A percentile compares a stretch with the other conserved stretches of the same genome.
These are phyloP conservation scores for Neurospora africana DNA, from an alignment of 495 filamentous ascomycete genomes.

Conservation along the genomic window DNA sequence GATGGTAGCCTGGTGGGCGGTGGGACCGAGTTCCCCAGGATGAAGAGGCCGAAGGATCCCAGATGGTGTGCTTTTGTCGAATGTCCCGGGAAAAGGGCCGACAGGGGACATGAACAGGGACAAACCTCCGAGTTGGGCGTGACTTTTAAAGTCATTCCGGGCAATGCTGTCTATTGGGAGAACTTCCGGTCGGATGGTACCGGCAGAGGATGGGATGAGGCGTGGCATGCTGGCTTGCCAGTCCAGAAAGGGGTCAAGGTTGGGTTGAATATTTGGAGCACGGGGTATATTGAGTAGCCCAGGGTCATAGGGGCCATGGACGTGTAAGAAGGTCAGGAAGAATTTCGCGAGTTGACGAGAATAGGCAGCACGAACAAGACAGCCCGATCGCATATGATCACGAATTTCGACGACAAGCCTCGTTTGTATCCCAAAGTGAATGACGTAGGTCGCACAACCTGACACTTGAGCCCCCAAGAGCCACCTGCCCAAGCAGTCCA, in stretches of 20 bases:
- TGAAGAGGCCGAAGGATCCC: slow-evolving; percentile 16
- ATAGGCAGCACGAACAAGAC: neutral
- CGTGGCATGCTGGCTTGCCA: slow-evolving; percentile 39
- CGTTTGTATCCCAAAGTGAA: neutral
- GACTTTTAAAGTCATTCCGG: slow-evolving; percentile 30
- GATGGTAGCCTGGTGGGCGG: slow-evolving; percentile 26
- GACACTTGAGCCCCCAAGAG: neutral
- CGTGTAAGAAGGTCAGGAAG: neutral
- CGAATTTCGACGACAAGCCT: neutral
- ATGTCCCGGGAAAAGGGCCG: slow-evolving; percentile 11
- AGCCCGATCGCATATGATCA: neutral
- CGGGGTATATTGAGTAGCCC: slow-evolving; percentile 17
- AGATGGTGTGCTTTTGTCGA: slow-evolving; percentile 37
- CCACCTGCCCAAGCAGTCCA: neutral
- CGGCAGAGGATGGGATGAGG: slow-evolving; percentile 33
- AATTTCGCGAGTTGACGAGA: neutral
- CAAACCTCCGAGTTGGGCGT: slow-evolving; percentile 15
- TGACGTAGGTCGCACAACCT: neutral
- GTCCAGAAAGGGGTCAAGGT: slow-evolving; percentile 33
- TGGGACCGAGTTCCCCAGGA: slow-evolving; percentile 34
- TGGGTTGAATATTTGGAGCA: slow-evolving; percentile 41
- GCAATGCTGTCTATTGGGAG: slow-evolving; percentile 42
- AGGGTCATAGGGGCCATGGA: neutral
- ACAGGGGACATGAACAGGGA: slow-evolving; percentile 1
- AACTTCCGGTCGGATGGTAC: slow-evolving; percentile 37